Conservation (phyloP, 805 yeast genomes). For the Ogataea ganodermae region DNA sequence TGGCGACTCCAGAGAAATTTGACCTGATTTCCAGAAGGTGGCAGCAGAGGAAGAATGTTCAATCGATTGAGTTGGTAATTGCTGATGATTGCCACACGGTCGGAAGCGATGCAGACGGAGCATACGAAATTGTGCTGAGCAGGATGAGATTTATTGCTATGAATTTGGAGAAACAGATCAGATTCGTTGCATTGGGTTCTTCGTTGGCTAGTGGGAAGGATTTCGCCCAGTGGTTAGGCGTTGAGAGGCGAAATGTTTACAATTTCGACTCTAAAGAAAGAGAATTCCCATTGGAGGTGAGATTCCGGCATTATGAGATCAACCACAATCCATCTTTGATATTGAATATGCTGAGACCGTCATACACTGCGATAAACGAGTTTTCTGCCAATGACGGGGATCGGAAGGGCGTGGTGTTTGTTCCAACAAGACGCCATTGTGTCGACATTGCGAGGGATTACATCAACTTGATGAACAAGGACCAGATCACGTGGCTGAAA, state of each 20-base stretch:
- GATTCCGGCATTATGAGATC: conserved; percentile 49
- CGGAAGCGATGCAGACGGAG: conserved; percentile 58
- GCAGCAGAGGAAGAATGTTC: conserved; percentile 75
- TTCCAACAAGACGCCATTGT: conserved; percentile 56
- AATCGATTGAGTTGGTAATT: conserved; percentile 64
- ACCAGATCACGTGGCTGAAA: conserved; percentile 42
- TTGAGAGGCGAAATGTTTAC: conserved; percentile 56
- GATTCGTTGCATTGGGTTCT: conserved; percentile 71
- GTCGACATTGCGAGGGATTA: conserved; percentile 53
- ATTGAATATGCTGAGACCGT: conserved; percentile 51
- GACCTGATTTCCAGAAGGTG: conserved; percentile 75
- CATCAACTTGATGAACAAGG: conserved; percentile 34
- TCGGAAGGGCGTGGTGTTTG: conserved; percentile 51
- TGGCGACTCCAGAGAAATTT: conserved; percentile 81
- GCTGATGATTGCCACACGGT: conserved; percentile 73
- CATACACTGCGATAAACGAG: conserved; percentile 44
- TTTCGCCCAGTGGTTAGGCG: conserved; percentile 85
- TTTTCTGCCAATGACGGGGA: conserved; percentile 33
- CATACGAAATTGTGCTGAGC: conserved; percentile 70
- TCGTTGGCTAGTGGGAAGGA: conserved; percentile 77
- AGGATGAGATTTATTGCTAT: conserved; percentile 70
- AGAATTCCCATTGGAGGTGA: conserved; percentile 56
- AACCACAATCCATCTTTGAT: conserved; percentile 55
- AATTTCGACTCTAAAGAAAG: conserved; percentile 72
- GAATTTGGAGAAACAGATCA: conserved; percentile 56